Evolutionary conservation across 2,329 filamentous ascomycete species (phyloP), one percentile per base, ranked within the genome.

Genomic region (Epichloe aotearoae): DNA sequence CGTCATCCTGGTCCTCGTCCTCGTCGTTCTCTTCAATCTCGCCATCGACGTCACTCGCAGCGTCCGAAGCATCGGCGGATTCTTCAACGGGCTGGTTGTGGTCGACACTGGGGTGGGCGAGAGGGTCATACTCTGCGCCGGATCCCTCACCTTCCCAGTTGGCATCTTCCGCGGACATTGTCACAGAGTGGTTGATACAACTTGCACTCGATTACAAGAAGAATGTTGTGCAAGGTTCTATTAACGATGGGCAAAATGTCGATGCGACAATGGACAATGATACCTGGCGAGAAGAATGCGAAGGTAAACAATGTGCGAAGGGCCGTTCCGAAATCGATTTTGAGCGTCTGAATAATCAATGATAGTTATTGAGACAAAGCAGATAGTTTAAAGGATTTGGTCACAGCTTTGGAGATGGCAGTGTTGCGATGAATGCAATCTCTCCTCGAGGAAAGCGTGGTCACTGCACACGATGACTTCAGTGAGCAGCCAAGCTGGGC

Each of bases 31-130:
- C 76, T 59, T 65, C 66, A 57, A 68, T 71, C 65, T 71, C 69
- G 60, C 69, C 66, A 62, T 66, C 68, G 58, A 64, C 60, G 62
- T 78, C 74, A 73, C 72, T 73, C 64, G 69, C 63, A 62, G 67
- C 70, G 70, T 69, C 65, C 57, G 68, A 69, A 59, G 68, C 65
- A 65, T 67, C 66, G 58, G 68, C 69, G 70, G 66, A 64, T 63
- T 73, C 70, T 71, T 76, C 68, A 67, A 68, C 70, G 70, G 76
- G 67, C 70, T 77, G 68, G 68, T 75, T 67, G 64, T 74, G 73
- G 12, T 26, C 41, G 11, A 43, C n/a, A 68, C 73, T 77, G 73
- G 73, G 69, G 66, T 76, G 71, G 67, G 63, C 69, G 66, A 75
- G 72, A 62, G 73, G 73, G 65, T 78, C 80, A 66, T 77, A 73